A percentile compares a stretch with the other conserved stretches of the same genome.
phyloP scores from a whole-genome alignment of 441 rosid species.

The Populus hybrid region DNA sequence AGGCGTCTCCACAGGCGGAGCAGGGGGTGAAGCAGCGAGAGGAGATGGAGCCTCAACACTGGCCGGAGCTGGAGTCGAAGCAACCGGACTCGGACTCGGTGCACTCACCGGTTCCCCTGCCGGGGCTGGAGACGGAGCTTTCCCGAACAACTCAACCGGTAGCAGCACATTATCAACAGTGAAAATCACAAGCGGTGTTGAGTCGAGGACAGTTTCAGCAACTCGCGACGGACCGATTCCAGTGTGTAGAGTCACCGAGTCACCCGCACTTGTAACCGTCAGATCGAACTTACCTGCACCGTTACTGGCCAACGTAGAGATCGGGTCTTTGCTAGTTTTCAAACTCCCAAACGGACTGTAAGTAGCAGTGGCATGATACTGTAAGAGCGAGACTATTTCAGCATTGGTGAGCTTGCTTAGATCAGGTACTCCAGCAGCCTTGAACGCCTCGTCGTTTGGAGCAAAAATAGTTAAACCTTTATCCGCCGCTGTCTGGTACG shows the following conservation, averaged over 20 bases:
- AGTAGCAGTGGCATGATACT: constrained; percentile 61
- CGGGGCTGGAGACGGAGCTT: constrained; percentile 65
- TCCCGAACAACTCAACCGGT: constrained; percentile 66
- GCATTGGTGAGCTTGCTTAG: constrained; percentile 72
- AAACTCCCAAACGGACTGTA: constrained; percentile 70
- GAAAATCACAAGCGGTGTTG: constrained; percentile 67
- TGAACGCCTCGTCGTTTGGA: constrained; percentile 87
- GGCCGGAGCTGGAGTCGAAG: constrained; percentile 41
- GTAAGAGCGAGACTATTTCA: constrained; percentile 62
- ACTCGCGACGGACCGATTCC: constrained; percentile 68
- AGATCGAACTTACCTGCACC: constrained; percentile 72
- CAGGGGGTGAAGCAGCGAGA: constrained; percentile 70
- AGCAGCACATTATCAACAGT: constrained; percentile 70
- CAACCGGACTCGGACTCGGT: constrained; percentile 47
- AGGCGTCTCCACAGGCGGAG: constrained; percentile 65
- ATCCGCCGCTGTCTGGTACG: constrained; percentile 51
- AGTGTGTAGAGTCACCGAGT: constrained; percentile 68
- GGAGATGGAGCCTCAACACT: constrained; percentile 61
- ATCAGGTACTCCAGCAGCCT: constrained; percentile 69
- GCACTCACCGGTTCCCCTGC: constrained; percentile 49
- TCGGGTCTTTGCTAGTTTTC: constrained; percentile 54
- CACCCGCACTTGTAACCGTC: constrained; percentile 58
- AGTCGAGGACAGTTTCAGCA: constrained; percentile 66
- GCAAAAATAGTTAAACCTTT: constrained; percentile 87
- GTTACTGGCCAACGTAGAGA: constrained; percentile 67